Percentiles rank a stretch among this genome's conserved stretches.
These are phyloP conservation scores for Plasmodium relictum DNA, from an alignment of 169 alveolate species.

Conservation along the genomic window DNA sequence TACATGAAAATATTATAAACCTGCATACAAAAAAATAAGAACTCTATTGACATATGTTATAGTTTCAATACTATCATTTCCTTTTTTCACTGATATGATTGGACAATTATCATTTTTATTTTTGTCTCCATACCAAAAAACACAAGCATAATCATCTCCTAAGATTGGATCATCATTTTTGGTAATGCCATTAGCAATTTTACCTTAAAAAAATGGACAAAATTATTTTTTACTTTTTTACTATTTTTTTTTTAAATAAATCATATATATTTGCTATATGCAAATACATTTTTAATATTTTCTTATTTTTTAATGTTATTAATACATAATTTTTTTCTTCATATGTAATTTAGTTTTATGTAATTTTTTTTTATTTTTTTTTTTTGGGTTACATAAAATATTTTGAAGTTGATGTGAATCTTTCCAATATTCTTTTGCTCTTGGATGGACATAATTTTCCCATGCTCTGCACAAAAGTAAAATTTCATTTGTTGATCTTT, in stretches of 20 bases:
- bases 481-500: slow-evolving; percentile 91
- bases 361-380: background rate
- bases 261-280: background rate
- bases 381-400: slow-evolving; percentile 84
- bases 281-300: background rate
- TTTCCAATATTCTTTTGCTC: slow-evolving; percentile 93
- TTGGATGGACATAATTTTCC: slow-evolving; percentile 94
- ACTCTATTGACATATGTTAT: slow-evolving; percentile 91
- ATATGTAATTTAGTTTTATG: background rate
- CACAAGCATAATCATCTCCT: slow-evolving; percentile 92
- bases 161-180: slow-evolving; percentile 91
- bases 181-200: slow-evolving; percentile 89
- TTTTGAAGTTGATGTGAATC: slow-evolving; percentile 88
- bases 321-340: no score
- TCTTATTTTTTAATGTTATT: no score
- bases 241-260: background rate
- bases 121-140: slow-evolving; percentile 91
- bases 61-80: slow-evolving; percentile 89
- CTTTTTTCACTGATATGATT: slow-evolving; percentile 88
- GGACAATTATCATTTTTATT: slow-evolving; percentile 89
- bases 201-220: slow-evolving; percentile 78
- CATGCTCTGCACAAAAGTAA: slow-evolving; percentile 90
- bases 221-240: no score
- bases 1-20: slow-evolving; percentile 42
- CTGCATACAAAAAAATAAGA: slow-evolving; percentile 92